Evolutionary conservation across 352 stramenopile genomes (phyloP).

Genomic region (Phytophthora podocarpi): DNA sequence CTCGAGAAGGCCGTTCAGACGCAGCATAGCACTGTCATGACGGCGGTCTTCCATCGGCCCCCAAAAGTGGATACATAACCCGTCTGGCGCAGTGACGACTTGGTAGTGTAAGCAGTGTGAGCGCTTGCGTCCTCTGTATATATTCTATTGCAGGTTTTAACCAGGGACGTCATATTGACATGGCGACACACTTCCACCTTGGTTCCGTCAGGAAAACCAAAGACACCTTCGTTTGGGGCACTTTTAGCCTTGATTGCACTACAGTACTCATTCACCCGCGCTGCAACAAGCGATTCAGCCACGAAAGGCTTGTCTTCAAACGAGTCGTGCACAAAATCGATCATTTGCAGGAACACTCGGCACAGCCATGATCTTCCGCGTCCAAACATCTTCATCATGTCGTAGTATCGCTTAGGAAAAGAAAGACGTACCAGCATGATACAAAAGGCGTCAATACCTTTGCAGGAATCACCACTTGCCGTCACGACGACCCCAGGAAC

Average conservation of each 20-base stretch:
- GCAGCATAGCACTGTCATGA: slow-evolving; percentile 3
- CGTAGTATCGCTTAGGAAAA: slow-evolving; percentile 14
- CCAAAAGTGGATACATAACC: slow-evolving; percentile 5
- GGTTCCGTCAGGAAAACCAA: slow-evolving; percentile 3
- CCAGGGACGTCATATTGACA: not conserved
- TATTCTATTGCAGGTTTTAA: slow-evolving; percentile 2
- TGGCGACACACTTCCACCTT: not conserved
- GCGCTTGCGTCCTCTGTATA: slow-evolving; percentile 6
- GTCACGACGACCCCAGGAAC: not conserved
- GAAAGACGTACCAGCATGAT: slow-evolving; percentile 2
- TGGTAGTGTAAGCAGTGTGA: slow-evolving; percentile 7
- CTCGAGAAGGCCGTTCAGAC: not conserved
- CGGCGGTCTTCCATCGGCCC: not conserved
- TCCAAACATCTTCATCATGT: slow-evolving; percentile 5
- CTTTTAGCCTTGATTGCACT: not conserved
- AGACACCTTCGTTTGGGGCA: not conserved
- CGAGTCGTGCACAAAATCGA: not conserved
- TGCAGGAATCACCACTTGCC: not conserved
- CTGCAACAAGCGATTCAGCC: not conserved
- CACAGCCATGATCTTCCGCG: not conserved
- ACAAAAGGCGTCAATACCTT: not conserved
- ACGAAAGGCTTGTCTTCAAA: slow-evolving; percentile 4
- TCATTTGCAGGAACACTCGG: slow-evolving; percentile 5
- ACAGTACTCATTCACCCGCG: not conserved
- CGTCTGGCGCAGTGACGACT: slow-evolving; percentile 6